phyloP scores from a whole-genome alignment of 164 flowering plant genomes.

The Pachysandra terminalis region DNA sequence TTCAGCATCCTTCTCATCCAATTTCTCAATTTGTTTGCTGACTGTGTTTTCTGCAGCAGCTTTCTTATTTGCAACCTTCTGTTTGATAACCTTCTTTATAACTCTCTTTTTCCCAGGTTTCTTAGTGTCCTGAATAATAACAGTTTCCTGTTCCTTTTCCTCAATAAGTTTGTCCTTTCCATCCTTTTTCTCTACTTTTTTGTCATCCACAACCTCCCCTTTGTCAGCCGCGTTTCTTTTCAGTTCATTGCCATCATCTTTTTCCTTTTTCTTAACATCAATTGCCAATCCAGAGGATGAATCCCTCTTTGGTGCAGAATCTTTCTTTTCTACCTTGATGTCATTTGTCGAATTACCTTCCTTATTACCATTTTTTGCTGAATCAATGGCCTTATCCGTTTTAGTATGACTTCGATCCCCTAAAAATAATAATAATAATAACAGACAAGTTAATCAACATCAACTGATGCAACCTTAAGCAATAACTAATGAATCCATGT shows the following conservation, averaged over 20 bases:
- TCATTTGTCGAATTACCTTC: slow-evolving; percentile 19
- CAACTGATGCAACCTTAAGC: not conserved
- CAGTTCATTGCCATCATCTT: slow-evolving; percentile 14
- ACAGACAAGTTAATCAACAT: not conserved
- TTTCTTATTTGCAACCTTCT: slow-evolving; percentile 48
- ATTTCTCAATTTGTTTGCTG: slow-evolving; percentile 26
- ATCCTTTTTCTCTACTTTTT: slow-evolving; percentile 13
- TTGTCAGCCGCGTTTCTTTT: slow-evolving; percentile 14
- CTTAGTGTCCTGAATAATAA: slow-evolving; percentile 27
- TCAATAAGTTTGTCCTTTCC: slow-evolving; percentile 22
- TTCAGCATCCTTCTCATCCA: slow-evolving; percentile 31
- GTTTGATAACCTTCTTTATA: slow-evolving; percentile 60
- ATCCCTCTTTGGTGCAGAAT: slow-evolving; percentile 25
- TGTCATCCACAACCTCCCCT: slow-evolving; percentile 21
- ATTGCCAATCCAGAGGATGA: slow-evolving; percentile 21
- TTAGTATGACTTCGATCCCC: slow-evolving; percentile 17
- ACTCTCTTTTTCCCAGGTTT: slow-evolving; percentile 66
- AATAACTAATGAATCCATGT: not conserved
- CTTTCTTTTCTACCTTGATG: slow-evolving; percentile 27
- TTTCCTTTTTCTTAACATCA: slow-evolving; percentile 26
- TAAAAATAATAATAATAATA: too few species aligned
- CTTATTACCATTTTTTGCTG: slow-evolving; percentile 22
- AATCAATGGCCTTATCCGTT: slow-evolving; percentile 28
- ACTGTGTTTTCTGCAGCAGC: slow-evolving; percentile 19
- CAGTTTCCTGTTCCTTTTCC: slow-evolving; percentile 28